These are phyloP conservation scores for Peronospora belbahrii DNA, from an alignment of 352 stramenopile species.

Conservation along the genomic window DNA sequence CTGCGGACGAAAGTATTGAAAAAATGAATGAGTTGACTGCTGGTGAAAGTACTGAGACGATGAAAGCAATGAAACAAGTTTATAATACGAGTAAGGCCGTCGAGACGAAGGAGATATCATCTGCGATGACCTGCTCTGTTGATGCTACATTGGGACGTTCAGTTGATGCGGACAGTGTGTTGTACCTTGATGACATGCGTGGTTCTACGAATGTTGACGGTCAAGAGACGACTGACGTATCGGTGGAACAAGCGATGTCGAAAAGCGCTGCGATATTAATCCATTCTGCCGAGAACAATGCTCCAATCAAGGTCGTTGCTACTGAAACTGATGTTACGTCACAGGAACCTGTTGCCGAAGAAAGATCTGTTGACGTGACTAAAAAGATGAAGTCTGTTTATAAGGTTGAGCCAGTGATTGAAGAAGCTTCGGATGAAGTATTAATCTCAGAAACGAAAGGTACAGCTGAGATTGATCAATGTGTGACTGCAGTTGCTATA, in stretches of 20 bases:
- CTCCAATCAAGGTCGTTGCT: neutral
- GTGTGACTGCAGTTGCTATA: neutral
- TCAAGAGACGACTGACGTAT: neutral
- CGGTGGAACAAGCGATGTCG: neutral
- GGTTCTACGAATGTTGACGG: neutral
- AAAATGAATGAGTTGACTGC: neutral
- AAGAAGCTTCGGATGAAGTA: neutral
- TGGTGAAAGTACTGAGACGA: neutral
- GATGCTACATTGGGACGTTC: conserved; percentile 9
- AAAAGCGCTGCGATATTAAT: neutral
- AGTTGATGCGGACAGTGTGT: conserved; percentile 11
- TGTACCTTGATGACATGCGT: conserved; percentile 12
- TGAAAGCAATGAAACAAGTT: neutral
- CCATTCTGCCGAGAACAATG: neutral
- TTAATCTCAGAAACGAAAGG: neutral
- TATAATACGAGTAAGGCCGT: neutral
- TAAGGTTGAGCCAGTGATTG: neutral
- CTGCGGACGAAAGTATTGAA: neutral
- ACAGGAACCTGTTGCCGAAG: neutral
- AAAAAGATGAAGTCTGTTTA: neutral
- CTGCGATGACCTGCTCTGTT: conserved; percentile 9
- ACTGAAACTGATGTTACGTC: neutral
- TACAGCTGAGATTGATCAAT: neutral
- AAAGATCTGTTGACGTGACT: neutral
- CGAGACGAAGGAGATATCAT: neutral